phyloP scores from a whole-genome alignment of 1,139 yeast species.

The Debaryomyces fabryi region DNA sequence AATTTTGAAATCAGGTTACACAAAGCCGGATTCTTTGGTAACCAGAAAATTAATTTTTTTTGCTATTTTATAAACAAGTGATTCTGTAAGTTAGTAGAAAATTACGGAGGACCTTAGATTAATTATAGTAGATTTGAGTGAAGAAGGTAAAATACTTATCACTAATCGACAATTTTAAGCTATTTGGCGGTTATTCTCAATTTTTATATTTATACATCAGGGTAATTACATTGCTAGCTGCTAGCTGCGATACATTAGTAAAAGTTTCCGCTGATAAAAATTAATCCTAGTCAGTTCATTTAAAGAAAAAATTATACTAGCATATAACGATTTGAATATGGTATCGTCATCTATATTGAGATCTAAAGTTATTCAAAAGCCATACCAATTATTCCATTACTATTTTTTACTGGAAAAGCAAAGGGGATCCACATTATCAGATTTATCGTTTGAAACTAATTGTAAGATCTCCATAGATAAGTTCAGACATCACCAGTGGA shows the following conservation, averaged over 20 bases:
- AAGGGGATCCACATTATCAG: slow-evolving; percentile 54
- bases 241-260: slow-evolving; percentile 2
- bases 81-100: background rate
- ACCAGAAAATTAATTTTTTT: slow-evolving; percentile 4
- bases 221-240: background rate
- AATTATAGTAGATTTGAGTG: background rate
- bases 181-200: background rate
- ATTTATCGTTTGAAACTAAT: slow-evolving; percentile 62
- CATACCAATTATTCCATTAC: slow-evolving; percentile 49
- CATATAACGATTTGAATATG: slow-evolving; percentile 5
- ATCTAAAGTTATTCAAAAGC: slow-evolving; percentile 38
- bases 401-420: slow-evolving; percentile 64
- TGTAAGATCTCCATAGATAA: slow-evolving; percentile 51
- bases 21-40: background rate
- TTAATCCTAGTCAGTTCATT: background rate
- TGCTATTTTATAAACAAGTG: slow-evolving; percentile 6
- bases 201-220: background rate
- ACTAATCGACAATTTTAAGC: background rate
- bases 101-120: background rate
- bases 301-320: background rate
- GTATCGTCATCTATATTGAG: slow-evolving; percentile 29
- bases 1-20: slow-evolving; percentile 1
- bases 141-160: background rate
- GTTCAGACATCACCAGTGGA: slow-evolving; percentile 53
- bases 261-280: background rate